Conservation (phyloP, 169 alveolate species). For the Plasmodium fragile region DNA sequence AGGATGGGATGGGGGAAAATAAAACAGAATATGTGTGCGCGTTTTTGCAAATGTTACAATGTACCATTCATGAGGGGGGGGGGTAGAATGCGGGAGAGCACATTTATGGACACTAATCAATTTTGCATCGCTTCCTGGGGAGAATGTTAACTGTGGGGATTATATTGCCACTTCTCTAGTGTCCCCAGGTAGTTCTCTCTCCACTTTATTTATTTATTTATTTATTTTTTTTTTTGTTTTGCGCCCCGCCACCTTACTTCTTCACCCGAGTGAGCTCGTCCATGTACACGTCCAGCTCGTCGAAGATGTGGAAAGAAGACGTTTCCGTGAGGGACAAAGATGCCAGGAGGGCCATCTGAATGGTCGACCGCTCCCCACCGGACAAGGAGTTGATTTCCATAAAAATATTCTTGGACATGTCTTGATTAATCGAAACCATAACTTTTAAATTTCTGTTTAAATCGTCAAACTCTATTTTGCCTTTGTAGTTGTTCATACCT, state of each 20-base stretch:
- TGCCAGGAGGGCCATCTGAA: slow-evolving; percentile 80
- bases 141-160: neutral
- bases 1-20: neutral
- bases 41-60: neutral
- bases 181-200: neutral
- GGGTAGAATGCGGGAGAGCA: neutral
- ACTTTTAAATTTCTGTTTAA: slow-evolving; percentile 38
- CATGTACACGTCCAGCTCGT: slow-evolving; percentile 83
- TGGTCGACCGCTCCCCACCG: slow-evolving; percentile 83
- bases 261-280: slow-evolving; percentile 81
- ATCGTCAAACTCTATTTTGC: slow-evolving; percentile 64
- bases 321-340: slow-evolving; percentile 78
- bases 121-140: neutral
- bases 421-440: slow-evolving; percentile 56
- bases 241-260: slow-evolving; percentile 6
- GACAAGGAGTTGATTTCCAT: slow-evolving; percentile 79
- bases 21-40: neutral
- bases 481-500: slow-evolving; percentile 67
- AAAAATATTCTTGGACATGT: slow-evolving; percentile 35
- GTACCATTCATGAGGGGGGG: neutral
- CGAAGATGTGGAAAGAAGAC: slow-evolving; percentile 81
- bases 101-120: neutral
- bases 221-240: neutral
- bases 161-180: neutral
- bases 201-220: neutral